Base-by-base conservation (phyloP, 2,329 filamentous ascomycete species). In the Madurella fahalii region DNA sequence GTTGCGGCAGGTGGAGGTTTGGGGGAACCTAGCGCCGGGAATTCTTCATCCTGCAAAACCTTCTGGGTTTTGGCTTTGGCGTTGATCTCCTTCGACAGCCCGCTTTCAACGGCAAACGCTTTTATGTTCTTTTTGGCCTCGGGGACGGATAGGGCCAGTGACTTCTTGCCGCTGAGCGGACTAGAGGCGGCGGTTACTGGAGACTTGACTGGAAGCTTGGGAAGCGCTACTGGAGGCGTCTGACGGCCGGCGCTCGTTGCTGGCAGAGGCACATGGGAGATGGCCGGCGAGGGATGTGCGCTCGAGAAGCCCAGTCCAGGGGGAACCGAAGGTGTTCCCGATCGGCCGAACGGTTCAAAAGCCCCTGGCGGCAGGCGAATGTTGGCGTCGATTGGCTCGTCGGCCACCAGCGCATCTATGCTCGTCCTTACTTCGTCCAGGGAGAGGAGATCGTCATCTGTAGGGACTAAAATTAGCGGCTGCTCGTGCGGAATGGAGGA, bases 361-460 rank as follows among this genome's bases (percentile, higher is more conserved):
- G 44, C 56, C 65, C 56, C 64, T 16, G 56, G 66, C 31, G 60
- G 72, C 61, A 48, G 72, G 67, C 32, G 68, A 61, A 42, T 68
- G 32, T 52, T 59, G n/a, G 52, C 34, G 44, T 60, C 63, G 16
- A 63, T 54, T 8, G 67, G 64, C n/a, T 81, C 72, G 64, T 89
- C 86, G 18, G 84, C 81, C 12, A 89, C 85, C 4, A 89, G 72
- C 3, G 84, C 84, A 66, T 89, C 85, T 40, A 89, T 81, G n/a
- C 80, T 84, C 42, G 76, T 75, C 2, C 76, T 78, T 12, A 79
- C 84, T 60, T 85, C 83, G 58, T 85, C 82, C 44, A 85, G 73
- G 11, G 78, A 80, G 54, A 76, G 74, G n/a, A 83, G 69, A 47
- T 83, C 79, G 64, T 87, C 83, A 70, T 86, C 85, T 88, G 72